Percentiles rank a stretch among this genome's conserved stretches.
These are phyloP conservation scores for Penicillium dipodomyicola DNA, from an alignment of 495 filamentous ascomycete species.

Conservation along the genomic window DNA sequence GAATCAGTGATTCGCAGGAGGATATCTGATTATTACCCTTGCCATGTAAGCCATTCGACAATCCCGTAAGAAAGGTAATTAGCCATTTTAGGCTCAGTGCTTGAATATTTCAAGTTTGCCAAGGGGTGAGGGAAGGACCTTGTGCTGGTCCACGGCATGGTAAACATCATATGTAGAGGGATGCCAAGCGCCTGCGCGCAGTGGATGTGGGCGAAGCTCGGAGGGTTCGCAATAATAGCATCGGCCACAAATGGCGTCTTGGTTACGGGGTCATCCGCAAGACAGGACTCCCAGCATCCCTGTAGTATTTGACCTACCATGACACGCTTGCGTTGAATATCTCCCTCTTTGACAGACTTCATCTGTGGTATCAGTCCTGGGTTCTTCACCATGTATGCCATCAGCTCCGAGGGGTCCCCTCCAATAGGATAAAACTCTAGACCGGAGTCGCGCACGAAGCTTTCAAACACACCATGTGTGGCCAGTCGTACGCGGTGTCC, in stretches of 20 bases:
- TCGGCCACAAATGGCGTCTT: constrained; percentile 58
- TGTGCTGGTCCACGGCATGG: constrained; percentile 54
- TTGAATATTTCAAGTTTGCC: constrained; percentile 47
- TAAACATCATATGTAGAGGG: constrained; percentile 62
- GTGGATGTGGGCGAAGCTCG: constrained; percentile 59
- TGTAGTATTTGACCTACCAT: constrained; percentile 54
- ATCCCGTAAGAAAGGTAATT: constrained; percentile 57
- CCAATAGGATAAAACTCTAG: constrained; percentile 61
- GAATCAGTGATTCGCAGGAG: background rate
- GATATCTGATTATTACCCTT: constrained; percentile 39
- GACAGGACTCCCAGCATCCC: constrained; percentile 60
- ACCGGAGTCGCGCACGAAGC: constrained; percentile 51
- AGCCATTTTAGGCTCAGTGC: constrained; percentile 38
- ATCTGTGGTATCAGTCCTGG: constrained; percentile 46
- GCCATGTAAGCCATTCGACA: constrained; percentile 61
- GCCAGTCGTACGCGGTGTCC: constrained; percentile 57
- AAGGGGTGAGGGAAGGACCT: constrained; percentile 54
- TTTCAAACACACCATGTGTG: constrained; percentile 57
- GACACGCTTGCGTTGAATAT: constrained; percentile 37
- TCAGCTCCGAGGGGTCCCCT: constrained; percentile 57
- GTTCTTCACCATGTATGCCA: constrained; percentile 57
- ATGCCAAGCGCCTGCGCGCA: constrained; percentile 56
- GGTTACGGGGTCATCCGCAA: constrained; percentile 46
- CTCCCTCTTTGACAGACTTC: constrained; percentile 39
- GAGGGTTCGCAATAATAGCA: constrained; percentile 62